Conservation (phyloP, 164 flowering plant genomes). For the Aristolochia contorta region DNA sequence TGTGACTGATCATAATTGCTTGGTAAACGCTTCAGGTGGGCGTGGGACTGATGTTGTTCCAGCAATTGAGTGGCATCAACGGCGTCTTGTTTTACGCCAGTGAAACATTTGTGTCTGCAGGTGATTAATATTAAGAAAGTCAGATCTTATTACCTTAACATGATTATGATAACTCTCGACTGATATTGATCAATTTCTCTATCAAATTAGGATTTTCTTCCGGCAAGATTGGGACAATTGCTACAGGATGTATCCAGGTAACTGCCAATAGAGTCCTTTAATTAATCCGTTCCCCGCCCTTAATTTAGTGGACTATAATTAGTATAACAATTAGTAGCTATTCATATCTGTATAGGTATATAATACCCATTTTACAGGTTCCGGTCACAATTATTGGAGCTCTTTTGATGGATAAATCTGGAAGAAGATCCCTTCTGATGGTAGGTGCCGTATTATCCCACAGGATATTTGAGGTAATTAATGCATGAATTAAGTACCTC, state of each 20-base stretch:
- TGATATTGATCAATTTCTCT: not conserved
- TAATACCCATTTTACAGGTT: conserved; percentile 32
- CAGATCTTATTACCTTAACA: too few relatives aligned
- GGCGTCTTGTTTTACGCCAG: conserved; percentile 61
- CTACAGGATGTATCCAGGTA: conserved; percentile 44
- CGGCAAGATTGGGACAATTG: conserved; percentile 29
- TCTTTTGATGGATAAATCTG: conserved; percentile 55
- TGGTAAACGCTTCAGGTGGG: conserved; percentile 69
- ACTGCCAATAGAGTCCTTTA: not conserved
- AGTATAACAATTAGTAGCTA: too few relatives aligned
- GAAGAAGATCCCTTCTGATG: conserved; percentile 74
- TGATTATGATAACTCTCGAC: too few relatives aligned
- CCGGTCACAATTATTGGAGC: conserved; percentile 55
- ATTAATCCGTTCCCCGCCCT: too few relatives aligned
- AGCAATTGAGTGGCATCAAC: conserved; percentile 84
- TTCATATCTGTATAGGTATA: too few relatives aligned
- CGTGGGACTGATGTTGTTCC: conserved; percentile 67
- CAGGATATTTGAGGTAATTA: too few relatives aligned
- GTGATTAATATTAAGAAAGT: too few relatives aligned
- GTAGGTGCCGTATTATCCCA: conserved; percentile 31
- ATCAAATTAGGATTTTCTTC: conserved; percentile 39
- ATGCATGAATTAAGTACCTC: too few relatives aligned
- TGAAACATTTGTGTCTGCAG: conserved; percentile 63
- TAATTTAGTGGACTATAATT: too few relatives aligned
- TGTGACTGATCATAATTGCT: not conserved